Base-by-base conservation (phyloP, 169 alveolate genomes). In the Besnoitia besnoiti region DNA sequence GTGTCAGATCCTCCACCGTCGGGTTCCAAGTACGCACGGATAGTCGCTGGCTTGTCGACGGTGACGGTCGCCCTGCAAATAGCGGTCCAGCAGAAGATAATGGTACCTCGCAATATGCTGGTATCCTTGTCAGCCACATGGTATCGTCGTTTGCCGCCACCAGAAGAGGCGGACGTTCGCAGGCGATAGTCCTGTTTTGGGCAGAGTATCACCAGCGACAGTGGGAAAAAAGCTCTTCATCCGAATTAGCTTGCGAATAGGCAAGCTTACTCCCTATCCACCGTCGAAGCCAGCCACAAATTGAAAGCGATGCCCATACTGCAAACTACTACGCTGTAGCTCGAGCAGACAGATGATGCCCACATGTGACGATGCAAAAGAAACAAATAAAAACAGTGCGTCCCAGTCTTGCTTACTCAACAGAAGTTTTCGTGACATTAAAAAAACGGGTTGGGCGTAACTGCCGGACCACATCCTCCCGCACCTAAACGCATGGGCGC, bases 21-120 rank as follows among this genome's bases (percentile, higher is more conserved):
- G 14, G 87, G 87, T 27, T 40, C 87, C 50, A 77, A 8, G 87
- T 77, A 77, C 19, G 87, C 87, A 19, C 87, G 87, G 3, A 77
- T 77, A 35, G n/a, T 46, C 61, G 59, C 42, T 35, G 35, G 35
- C 61, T 35, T 77, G 59, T 77, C 59, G n/a, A 77, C 50, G 2
- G 87, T 37, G 61, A 77, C 61, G 33, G 87, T 40, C 19, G 87
- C 87, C 59, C 87, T 77, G 87, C 84, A 73, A 14, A 33, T 30
- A n/a, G 30, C 49, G 1, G 33, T 7, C 30, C 46, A 39, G 3
- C 84, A 73, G 49, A 73, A 51, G 67, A 51, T 14, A 51, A 16
- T 14, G 24, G 14, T 51, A 51, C n/a, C n/a, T 24, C n/a, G n/a
- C 67, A 24, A 51, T 51, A 24, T 16, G 24, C 67, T 24, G 67